Evolutionary conservation across 257 asterid species (phyloP).

Genomic region (Mentha longifolia): DNA sequence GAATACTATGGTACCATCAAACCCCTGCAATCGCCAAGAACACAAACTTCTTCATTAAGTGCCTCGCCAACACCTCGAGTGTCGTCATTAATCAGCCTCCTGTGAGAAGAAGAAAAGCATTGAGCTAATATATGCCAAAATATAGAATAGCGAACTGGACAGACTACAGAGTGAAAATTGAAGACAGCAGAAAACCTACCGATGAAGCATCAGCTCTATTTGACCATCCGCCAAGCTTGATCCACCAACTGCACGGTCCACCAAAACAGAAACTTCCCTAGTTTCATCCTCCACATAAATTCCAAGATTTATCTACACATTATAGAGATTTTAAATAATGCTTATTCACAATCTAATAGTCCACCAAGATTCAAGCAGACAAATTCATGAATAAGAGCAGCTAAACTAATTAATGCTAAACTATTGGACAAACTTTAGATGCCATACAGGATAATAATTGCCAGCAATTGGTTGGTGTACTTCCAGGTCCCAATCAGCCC

Average conservation of each 20-base stretch:
- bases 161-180: conserved; percentile 8
- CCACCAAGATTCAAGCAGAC: too few species aligned
- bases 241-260: conserved; percentile 85
- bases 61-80: conserved; percentile 88
- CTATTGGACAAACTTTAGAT: conserved; percentile 26
- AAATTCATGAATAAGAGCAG: conserved; percentile 23
- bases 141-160: conserved; percentile 2
- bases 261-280: conserved; percentile 71
- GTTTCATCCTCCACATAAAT: conserved; percentile 69
- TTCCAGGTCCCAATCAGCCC: conserved; percentile 80
- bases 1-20: conserved; percentile 49
- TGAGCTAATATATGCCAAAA: neutral
- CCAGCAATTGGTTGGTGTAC: conserved; percentile 77
- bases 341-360: too few species aligned
- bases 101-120: conserved; percentile 28
- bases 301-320: conserved; percentile 74
- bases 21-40: conserved; percentile 60
- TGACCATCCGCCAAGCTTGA: conserved; percentile 84
- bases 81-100: conserved; percentile 79
- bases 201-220: conserved; percentile 81
- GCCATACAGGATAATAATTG: conserved; percentile 78
- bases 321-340: conserved; percentile 12
- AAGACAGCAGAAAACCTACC: conserved; percentile 52
- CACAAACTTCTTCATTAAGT: conserved; percentile 73
- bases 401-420: conserved; percentile 20